A percentile compares a stretch with the other conserved stretches of the same genome.
phyloP scores from a whole-genome alignment of 768 basidiomycete species.

The Mrakia hoshinonis region DNA sequence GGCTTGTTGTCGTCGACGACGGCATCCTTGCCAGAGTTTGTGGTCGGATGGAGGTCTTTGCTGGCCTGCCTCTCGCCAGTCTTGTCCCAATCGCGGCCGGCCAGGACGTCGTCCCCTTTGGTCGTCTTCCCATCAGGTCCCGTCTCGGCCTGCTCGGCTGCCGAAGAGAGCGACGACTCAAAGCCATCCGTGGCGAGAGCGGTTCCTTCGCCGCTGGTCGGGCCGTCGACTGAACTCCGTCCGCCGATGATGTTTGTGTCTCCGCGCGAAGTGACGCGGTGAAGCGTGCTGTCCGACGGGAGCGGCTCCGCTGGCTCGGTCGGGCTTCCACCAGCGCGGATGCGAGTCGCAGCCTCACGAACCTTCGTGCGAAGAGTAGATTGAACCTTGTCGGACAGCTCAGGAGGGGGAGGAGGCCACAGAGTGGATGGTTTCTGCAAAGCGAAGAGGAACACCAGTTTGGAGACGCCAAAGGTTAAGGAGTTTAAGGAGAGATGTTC shows the following conservation, averaged over 20 bases:
- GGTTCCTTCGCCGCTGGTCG: not conserved
- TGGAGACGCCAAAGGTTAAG: not conserved
- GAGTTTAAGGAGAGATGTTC: not conserved
- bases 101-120: constrained; percentile 6
- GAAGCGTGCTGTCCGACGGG: not conserved
- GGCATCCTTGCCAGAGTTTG: not conserved
- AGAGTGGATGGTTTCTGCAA: constrained; percentile 26
- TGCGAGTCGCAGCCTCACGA: not conserved
- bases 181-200: too few relatives aligned
- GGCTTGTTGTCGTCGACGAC: constrained; percentile 3
- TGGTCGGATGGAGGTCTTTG: not conserved
- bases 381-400: constrained; percentile 21
- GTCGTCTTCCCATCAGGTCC: not conserved
- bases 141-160: not conserved
- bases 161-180: not conserved
- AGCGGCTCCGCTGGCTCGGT: not conserved
- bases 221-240: not conserved
- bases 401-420: constrained; percentile 28
- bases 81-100: not conserved
- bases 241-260: not conserved
- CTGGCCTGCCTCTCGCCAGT: not conserved
- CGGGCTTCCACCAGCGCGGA: not conserved
- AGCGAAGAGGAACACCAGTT: too few relatives aligned
- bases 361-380: constrained; percentile 5
- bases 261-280: not conserved